Evolutionary conservation across 805 yeast species (phyloP).

Genomic region (Kuraishia ogatae): DNA sequence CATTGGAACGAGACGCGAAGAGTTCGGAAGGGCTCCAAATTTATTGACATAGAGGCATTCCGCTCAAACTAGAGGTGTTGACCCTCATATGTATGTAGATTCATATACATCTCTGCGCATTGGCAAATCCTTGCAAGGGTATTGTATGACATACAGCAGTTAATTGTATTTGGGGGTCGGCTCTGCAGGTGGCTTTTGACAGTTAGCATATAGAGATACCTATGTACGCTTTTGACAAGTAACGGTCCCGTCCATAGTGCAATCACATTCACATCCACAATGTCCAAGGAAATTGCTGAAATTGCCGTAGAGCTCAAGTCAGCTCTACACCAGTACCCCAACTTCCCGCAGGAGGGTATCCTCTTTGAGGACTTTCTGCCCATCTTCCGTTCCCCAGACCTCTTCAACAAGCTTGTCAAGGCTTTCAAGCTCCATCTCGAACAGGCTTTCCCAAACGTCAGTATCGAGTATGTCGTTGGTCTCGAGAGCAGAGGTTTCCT

Average conservation of each 20-base stretch:
- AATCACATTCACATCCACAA: background rate
- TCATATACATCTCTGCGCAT: too few relatives aligned
- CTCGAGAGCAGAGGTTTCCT: conserved; percentile 95
- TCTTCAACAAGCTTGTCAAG: conserved; percentile 72
- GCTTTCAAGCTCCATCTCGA: conserved; percentile 75
- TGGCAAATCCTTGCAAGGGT: too few relatives aligned
- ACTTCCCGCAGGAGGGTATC: conserved; percentile 90
- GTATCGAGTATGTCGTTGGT: conserved; percentile 86
- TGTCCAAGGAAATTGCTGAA: conserved; percentile 15
- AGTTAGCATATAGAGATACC: too few relatives aligned
- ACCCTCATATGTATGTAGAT: too few relatives aligned
- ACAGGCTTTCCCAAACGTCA: conserved; percentile 38
- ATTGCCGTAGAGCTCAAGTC: conserved; percentile 39
- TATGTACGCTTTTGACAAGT: too few relatives aligned
- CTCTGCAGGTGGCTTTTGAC: too few relatives aligned
- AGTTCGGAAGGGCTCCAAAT: background rate
- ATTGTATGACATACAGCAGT: too few relatives aligned
- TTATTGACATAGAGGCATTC: too few relatives aligned
- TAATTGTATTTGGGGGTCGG: too few relatives aligned
- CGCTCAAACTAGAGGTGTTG: background rate
- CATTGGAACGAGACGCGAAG: background rate
- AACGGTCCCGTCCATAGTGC: too few relatives aligned
- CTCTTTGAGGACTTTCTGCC: conserved; percentile 96
- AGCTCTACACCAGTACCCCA: conserved; percentile 72
- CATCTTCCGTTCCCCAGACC: conserved; percentile 72